Percentiles rank a stretch among this genome's conserved stretches.
Evolutionary conservation across 495 filamentous ascomycete genomes (phyloP).

Genomic region (Penicillium goetzii): DNA sequence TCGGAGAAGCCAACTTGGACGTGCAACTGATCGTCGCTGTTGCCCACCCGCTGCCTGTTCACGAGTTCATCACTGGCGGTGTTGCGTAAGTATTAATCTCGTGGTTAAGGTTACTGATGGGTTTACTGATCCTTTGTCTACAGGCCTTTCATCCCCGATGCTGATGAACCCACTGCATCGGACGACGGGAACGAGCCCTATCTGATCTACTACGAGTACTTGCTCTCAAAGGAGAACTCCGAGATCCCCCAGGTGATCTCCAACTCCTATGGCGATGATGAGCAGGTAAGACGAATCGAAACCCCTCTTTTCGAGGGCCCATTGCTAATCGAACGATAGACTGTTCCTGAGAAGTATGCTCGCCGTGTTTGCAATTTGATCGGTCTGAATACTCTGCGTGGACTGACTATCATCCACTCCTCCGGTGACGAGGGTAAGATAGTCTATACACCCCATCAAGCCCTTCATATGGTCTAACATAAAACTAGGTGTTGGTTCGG

Average conservation of each 20-base stretch:
- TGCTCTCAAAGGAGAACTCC: conserved; percentile 54
- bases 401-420: conserved; percentile 65
- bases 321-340: conserved; percentile 41
- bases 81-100: conserved; percentile 36
- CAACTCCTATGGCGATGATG: conserved; percentile 74
- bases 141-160: conserved; percentile 59
- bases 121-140: not conserved
- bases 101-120: not conserved
- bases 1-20: conserved; percentile 71
- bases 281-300: conserved; percentile 40
- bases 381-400: conserved; percentile 68
- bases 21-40: conserved; percentile 64
- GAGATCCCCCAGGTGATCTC: conserved; percentile 69
- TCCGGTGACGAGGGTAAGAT: conserved; percentile 65
- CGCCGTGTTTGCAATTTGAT: conserved; percentile 68
- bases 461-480: not conserved
- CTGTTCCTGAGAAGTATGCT: conserved; percentile 66
- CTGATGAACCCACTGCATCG: conserved; percentile 53
- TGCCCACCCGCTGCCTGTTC: conserved; percentile 57
- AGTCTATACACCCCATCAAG: conserved; percentile 29
- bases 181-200: conserved; percentile 68
- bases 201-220: conserved; percentile 63
- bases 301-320: not conserved
- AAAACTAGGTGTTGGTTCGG: conserved; percentile 51
- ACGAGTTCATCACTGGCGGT: conserved; percentile 66